Conservation (phyloP, 305 asterid species). For the Fraxinus velutina region DNA sequence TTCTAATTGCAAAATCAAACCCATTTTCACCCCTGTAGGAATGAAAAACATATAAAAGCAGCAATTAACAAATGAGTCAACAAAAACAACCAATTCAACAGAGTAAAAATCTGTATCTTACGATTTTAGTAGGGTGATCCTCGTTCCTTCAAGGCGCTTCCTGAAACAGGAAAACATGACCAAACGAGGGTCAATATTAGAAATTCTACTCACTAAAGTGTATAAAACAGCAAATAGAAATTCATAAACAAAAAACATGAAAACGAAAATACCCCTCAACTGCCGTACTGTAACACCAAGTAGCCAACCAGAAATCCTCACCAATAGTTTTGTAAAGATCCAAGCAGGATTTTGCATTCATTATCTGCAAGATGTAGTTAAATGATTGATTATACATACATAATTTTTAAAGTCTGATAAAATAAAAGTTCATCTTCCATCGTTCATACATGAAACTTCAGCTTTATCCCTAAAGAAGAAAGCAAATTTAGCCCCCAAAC, state of each 20-base stretch:
- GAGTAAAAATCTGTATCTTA: conserved; percentile 28
- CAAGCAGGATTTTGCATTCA: conserved; percentile 77
- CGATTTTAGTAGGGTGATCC: conserved; percentile 71
- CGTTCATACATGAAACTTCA: neutral
- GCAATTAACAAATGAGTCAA: neutral
- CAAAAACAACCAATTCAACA: conserved; percentile 8
- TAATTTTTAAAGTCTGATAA: neutral
- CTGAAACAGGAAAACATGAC: conserved; percentile 49
- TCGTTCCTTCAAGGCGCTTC: conserved; percentile 89
- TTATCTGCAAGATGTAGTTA: conserved; percentile 51
- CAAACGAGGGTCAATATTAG: conserved; percentile 17
- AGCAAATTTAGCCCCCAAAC: neutral
- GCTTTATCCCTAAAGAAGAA: neutral
- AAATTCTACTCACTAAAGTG: conserved; percentile 4
- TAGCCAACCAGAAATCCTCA: conserved; percentile 90
- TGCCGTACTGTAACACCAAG: conserved; percentile 77
- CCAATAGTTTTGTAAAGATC: conserved; percentile 81
- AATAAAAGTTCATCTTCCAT: neutral
- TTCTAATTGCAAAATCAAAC: conserved; percentile 67
- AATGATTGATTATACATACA: conserved; percentile 2
- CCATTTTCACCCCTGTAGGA: conserved; percentile 65
- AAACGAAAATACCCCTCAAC: conserved; percentile 66
- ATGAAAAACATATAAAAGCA: conserved; percentile 19
- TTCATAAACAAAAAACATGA: conserved; percentile 13
- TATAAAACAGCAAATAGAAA: conserved; percentile 1